A percentile compares a stretch with the other conserved stretches of the same genome.
These are phyloP conservation scores for Pisolithus orientalis DNA, from an alignment of 768 basidiomycete species.

Conservation along the genomic window DNA sequence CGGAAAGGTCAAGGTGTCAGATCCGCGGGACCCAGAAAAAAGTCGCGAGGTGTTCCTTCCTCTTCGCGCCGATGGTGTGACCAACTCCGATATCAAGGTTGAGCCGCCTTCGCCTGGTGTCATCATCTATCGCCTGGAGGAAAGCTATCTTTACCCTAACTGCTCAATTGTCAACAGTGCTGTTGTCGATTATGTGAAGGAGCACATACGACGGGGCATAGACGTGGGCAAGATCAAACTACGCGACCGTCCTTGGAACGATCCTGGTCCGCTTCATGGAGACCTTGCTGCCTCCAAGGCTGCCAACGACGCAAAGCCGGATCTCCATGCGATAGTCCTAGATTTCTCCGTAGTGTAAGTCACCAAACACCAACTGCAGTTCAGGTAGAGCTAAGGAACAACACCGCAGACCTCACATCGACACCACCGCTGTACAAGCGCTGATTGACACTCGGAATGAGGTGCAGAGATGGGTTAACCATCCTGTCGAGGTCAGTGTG, in stretches of 20 bases:
- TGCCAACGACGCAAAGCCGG: slow-evolving; percentile 51
- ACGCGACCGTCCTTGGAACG: slow-evolving; percentile 90
- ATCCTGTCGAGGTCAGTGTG: slow-evolving; percentile 56
- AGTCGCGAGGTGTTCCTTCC: slow-evolving; percentile 83
- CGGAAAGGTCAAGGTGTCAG: slow-evolving; percentile 65
- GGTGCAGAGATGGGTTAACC: slow-evolving; percentile 84
- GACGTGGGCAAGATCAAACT: slow-evolving; percentile 60
- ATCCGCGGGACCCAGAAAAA: slow-evolving; percentile 27
- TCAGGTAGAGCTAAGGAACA: not conserved
- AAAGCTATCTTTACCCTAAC: slow-evolving; percentile 85
- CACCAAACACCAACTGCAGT: not conserved
- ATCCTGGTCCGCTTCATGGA: slow-evolving; percentile 63
- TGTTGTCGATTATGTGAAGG: slow-evolving; percentile 78
- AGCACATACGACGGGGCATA: slow-evolving; percentile 66
- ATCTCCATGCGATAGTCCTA: slow-evolving; percentile 79
- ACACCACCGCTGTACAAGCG: slow-evolving; percentile 88
- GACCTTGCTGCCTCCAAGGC: slow-evolving; percentile 40
- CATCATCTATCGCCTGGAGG: slow-evolving; percentile 87
- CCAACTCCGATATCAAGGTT: slow-evolving; percentile 66
- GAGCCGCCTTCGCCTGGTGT: slow-evolving; percentile 79
- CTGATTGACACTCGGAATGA: slow-evolving; percentile 83
- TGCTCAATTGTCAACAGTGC: slow-evolving; percentile 59
- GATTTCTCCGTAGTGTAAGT: slow-evolving; percentile 83
- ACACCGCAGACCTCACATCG: slow-evolving; percentile 65
- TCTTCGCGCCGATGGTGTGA: slow-evolving; percentile 51